phyloP scores from a whole-genome alignment of 192 early-diverging fungal genomes.

The Backusella luteola region DNA sequence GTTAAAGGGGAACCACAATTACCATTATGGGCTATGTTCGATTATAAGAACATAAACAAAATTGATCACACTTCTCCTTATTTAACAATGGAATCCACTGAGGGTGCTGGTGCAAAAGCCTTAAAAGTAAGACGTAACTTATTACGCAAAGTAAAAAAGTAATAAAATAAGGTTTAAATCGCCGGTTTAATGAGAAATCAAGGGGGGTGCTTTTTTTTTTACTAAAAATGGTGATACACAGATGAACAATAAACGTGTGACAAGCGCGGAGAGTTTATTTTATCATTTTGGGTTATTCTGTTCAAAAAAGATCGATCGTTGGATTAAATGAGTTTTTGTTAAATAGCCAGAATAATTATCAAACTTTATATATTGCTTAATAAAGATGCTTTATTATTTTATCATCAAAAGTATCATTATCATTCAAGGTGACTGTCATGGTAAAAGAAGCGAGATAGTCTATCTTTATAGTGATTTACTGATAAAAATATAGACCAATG shows the following conservation, averaged over 20 bases:
- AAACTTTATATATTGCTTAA: not conserved
- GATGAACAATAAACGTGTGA: slow-evolving; percentile 8
- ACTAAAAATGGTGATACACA: not conserved
- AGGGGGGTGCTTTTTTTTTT: not conserved
- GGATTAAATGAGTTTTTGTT: not conserved
- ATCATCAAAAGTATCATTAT: not conserved
- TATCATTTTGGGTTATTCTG: not conserved
- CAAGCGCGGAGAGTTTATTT: slow-evolving; percentile 1
- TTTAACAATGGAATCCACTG: slow-evolving; percentile 38
- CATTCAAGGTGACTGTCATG: not conserved
- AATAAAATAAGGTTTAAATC: slow-evolving; percentile 1
- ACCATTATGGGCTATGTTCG: slow-evolving; percentile 46
- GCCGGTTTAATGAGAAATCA: slow-evolving; percentile 1
- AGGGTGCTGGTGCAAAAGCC: slow-evolving; percentile 30
- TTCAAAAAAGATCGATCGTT: slow-evolving; percentile 8
- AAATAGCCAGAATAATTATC: not conserved
- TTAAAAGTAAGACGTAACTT: slow-evolving; percentile 31
- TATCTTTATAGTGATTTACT: not conserved
- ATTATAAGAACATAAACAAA: slow-evolving; percentile 29
- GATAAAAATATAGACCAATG: not conserved
- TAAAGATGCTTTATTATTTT: not conserved
- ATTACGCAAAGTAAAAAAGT: slow-evolving; percentile 15
- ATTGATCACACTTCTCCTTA: slow-evolving; percentile 41
- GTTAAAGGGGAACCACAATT: slow-evolving; percentile 56
- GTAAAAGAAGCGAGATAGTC: not conserved